Evolutionary conservation across 371 early-diverging fungal species (phyloP), one percentile per base, ranked within the genome.

Genomic region (Mucor racemosus): DNA sequence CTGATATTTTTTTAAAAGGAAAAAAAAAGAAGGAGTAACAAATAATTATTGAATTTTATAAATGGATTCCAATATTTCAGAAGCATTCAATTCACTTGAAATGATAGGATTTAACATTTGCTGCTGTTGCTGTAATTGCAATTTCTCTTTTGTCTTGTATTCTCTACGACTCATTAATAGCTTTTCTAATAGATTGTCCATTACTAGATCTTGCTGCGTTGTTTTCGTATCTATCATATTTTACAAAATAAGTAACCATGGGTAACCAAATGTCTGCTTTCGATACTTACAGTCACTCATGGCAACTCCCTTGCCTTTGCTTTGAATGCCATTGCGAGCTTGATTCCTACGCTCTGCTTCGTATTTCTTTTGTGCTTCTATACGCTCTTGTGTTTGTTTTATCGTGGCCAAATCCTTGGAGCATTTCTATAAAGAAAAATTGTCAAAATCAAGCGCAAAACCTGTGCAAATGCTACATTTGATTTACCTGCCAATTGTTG

Each of bases 261-360:
- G 5, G n/a, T 42, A 42, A 42, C n/a, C 15, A 38, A 5, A 19
- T 48, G 5, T 11, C 7, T 44, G 44, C 3, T 44, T 15, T n/a
- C 7, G 21, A 38, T 8, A 63, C 71, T 67, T 72, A 77, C 78
- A 75, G 31, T 70, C 73, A 60, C 68, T 80, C 36, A 76, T 67
- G 21, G 77, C 77, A 55, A 86, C 75, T 15, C 88, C 91, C 38
- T 85, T 77, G 15, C 65, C 60, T 71, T 73, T 65, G 7, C 33
- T 41, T 1, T 57, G 35, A 21, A 21, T 39, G 15, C 64, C 64
- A 39, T 67, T 65, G 26, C 76, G 63, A 35, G 61, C 64, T 19
- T 74, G 71, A n/a, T 63, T 76, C 33, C 77, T 69, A 42, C 84
- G 81, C 54, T 85, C 83, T 58, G 70, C 71, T 46, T 80, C 78